Base-by-base conservation (phyloP, 148 eudicot genomes). In the Silene conica region DNA sequence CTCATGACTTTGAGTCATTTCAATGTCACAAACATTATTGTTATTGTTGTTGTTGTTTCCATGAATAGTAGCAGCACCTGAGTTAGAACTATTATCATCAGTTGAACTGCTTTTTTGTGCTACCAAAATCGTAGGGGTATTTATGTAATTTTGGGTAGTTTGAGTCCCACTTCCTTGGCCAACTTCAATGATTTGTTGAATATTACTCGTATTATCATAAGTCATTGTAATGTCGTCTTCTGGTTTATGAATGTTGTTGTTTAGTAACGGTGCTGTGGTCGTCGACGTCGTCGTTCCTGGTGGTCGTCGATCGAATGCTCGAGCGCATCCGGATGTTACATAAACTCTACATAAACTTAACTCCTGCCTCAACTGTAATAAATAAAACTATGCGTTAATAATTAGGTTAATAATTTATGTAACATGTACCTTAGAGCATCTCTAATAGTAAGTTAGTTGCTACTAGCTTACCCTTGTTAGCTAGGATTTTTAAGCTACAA, bases 231-330 rank as follows among this genome's bases (percentile, higher is more conserved):
- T n/a, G 54, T 38, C 54, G 15, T 67, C 41, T 67, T 38, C 26
- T 67, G 48, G 8, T 38, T 6, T 8, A 19, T 12, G 45, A 48
- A 48, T 2, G 54, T 11, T 48, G 54, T 48, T 48, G 54, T 48
- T 11, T 48, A 11, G 15, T 14, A 48, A 48, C 2, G 55, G 60
- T 8, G 22, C 26, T 46, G 31, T 9, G 48, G 58, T 18, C n/a
- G n/a, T n/a, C n/a, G n/a, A n/a, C 16, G 15, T 20, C 8, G 19
- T 68, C 11, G 55, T 57, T 57, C 64, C 41, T 4, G 83, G 65
- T 19, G 93, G 93, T 28, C 93, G 85, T 58, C 93, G 82, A 69
- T 89, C 93, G 16, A 89, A 89, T 25, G 88, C 85, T 70, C 90
- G 83, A 60, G 74, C 82, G 54, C 82, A 81, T 52, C 93, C 90